Conservation (phyloP, 495 filamentous ascomycete genomes). For the Aspergillus ellipticus region DNA sequence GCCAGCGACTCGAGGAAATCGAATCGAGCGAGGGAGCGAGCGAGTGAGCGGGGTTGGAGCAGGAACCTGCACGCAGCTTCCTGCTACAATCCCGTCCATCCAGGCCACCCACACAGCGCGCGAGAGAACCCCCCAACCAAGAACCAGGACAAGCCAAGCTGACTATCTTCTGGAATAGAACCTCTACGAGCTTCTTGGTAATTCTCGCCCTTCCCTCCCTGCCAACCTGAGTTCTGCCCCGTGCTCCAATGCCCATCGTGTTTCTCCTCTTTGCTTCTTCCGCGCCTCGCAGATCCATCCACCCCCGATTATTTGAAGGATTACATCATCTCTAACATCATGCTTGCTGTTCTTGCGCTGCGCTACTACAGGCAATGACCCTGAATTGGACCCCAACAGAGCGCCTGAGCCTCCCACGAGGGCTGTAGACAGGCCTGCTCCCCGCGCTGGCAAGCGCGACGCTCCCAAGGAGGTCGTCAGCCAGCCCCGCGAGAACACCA, state of each 20-base stretch:
- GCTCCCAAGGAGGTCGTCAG: constrained; percentile 63
- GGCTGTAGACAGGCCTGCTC: constrained; percentile 78
- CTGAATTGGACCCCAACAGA: constrained; percentile 77
- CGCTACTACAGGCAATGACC: constrained; percentile 69
- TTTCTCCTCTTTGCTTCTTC: constrained; percentile 10
- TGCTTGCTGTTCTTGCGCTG: constrained; percentile 15
- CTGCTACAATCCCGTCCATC: background rate
- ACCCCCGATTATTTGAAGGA: constrained; percentile 3
- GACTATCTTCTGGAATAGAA: constrained; percentile 50
- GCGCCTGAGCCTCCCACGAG: constrained; percentile 73
- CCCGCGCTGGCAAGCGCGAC: constrained; percentile 85
- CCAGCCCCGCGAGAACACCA: constrained; percentile 36
- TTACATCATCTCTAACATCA: constrained; percentile 22
- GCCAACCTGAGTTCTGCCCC: background rate
- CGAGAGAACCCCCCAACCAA: no score
- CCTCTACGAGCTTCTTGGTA: constrained; percentile 87
- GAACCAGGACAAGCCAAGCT: constrained; percentile 12
- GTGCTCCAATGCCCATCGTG: background rate
- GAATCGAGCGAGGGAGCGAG: background rate
- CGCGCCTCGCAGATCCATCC: constrained; percentile 10
- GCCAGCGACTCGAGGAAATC: background rate
- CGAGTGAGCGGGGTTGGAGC: background rate
- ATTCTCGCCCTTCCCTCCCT: constrained; percentile 34
- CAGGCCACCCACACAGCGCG: background rate
- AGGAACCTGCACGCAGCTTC: background rate